These are phyloP conservation scores for Abrus precatorius DNA, from an alignment of 306 rosid genomes.

Conservation along the genomic window DNA sequence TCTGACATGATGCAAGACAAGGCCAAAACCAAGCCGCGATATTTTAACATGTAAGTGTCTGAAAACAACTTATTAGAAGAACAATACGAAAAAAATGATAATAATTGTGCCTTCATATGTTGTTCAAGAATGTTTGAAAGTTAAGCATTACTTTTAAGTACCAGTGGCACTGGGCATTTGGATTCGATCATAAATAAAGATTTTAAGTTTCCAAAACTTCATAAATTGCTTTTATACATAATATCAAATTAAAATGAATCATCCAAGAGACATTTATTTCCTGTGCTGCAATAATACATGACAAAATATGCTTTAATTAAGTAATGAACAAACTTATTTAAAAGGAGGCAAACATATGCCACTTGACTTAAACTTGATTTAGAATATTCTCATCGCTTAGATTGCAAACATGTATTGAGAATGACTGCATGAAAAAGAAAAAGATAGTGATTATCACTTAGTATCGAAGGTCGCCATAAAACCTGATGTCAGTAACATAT, in stretches of 20 bases:
- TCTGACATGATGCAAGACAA: conserved; percentile 13
- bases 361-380: no score
- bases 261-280: neutral
- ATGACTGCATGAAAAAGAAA: neutral
- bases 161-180: neutral
- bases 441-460: neutral
- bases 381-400: no score
- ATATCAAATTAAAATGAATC: neutral
- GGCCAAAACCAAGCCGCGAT: conserved; percentile 25
- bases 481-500: conserved; percentile 76
- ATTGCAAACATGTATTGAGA: neutral
- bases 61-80: neutral
- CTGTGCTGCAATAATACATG: neutral
- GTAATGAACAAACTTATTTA: conserved; percentile 26
- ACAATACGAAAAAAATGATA: neutral
- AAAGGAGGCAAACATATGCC: neutral
- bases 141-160: neutral
- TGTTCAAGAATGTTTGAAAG: conserved; percentile 11
- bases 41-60: neutral
- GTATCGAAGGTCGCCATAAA: conserved; percentile 22
- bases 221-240: no score
- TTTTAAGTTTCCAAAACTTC: conserved; percentile 13
- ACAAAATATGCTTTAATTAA: neutral
- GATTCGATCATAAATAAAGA: neutral
- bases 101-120: neutral